phyloP scores from a whole-genome alignment of 1,139 yeast species.

The Suhomyces anneliseae region DNA sequence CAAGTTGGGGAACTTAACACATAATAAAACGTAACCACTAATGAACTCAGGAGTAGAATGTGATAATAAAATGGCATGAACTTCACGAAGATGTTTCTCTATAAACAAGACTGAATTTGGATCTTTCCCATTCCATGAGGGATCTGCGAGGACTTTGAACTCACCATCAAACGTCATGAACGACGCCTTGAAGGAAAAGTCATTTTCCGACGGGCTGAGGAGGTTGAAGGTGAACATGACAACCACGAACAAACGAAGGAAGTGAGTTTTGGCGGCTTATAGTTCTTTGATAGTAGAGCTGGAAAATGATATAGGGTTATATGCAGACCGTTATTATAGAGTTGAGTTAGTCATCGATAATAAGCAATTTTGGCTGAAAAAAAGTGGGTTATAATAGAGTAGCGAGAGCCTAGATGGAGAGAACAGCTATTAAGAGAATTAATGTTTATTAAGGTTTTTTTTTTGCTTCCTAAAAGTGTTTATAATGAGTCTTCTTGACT shows the following conservation, averaged over 20 bases:
- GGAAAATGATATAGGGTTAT: neutral
- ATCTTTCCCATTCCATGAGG: slow-evolving; percentile 64
- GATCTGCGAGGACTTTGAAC: slow-evolving; percentile 62
- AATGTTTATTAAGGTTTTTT: too few species aligned
- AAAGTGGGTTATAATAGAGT: too few species aligned
- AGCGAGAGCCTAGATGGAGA: too few species aligned
- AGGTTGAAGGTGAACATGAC: slow-evolving; percentile 45
- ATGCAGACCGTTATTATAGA: neutral
- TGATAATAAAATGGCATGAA: slow-evolving; percentile 73
- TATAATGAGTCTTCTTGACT: too few species aligned
- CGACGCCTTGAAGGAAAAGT: slow-evolving; percentile 42
- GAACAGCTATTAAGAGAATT: too few species aligned
- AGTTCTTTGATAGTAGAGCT: neutral
- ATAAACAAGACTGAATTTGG: slow-evolving; percentile 43
- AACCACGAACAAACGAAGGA: neutral
- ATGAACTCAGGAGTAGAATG: slow-evolving; percentile 82
- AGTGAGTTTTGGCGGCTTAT: neutral
- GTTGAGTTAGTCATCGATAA: too few species aligned
- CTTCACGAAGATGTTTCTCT: slow-evolving; percentile 45
- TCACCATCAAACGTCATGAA: slow-evolving; percentile 46
- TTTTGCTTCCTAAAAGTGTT: too few species aligned
- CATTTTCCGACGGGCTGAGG: slow-evolving; percentile 32
- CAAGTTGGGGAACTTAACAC: slow-evolving; percentile 57
- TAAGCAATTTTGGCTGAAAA: too few species aligned
- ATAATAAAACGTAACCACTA: slow-evolving; percentile 76